Evolutionary conservation across 768 basidiomycete species (phyloP).

Genomic region (Boletus reticuloceps): DNA sequence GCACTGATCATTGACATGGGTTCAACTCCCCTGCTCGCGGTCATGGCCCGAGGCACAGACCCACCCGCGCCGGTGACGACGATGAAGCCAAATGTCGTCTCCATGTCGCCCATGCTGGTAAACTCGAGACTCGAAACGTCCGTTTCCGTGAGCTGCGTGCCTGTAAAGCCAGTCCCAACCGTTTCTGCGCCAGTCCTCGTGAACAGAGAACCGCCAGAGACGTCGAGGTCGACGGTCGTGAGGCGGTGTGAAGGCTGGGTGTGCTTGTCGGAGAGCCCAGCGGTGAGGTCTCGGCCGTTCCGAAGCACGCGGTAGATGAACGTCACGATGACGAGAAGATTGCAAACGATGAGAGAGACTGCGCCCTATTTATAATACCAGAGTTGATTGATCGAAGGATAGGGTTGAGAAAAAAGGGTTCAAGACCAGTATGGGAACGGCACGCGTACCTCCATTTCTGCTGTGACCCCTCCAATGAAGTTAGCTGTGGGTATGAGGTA

Average conservation of each 20-base stretch:
- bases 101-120: neutral
- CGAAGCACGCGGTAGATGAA: constrained; percentile 27
- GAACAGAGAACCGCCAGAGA: constrained; percentile 2
- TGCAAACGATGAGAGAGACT: constrained; percentile 40
- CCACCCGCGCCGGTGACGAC: neutral
- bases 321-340: constrained; percentile 39
- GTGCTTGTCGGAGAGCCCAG: neutral
- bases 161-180: neutral
- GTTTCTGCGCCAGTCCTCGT: neutral
- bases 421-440: neutral
- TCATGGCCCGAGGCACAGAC: neutral
- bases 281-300: constrained; percentile 12
- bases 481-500: constrained; percentile 34
- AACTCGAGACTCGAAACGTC: constrained; percentile 4
- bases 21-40: too few relatives aligned
- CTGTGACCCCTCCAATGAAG: constrained; percentile 23
- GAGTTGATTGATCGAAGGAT: neutral
- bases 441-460: constrained; percentile 41
- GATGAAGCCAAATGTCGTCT: constrained; percentile 2
- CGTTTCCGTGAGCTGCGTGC: constrained; percentile 1
- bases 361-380: constrained; percentile 24
- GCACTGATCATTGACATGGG: too few relatives aligned
- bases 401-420: neutral
- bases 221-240: constrained; percentile 27
- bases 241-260: constrained; percentile 7